A percentile compares a stretch with the other conserved stretches of the same genome.
Conservation (phyloP, 23 red algal species). For the Gracilaria domingensis region DNA sequence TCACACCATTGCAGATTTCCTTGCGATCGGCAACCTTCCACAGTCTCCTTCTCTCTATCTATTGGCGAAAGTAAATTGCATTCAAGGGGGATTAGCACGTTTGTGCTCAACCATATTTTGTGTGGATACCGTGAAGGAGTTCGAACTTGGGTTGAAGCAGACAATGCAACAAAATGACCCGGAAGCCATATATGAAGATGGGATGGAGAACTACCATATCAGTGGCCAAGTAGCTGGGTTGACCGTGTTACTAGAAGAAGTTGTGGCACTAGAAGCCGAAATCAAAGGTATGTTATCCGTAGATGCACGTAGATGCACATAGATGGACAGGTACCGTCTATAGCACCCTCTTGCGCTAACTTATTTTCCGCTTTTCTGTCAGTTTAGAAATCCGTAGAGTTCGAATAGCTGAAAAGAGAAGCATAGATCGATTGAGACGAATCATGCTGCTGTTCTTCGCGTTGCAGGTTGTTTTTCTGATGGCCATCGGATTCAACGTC, state of each 20-base stretch:
- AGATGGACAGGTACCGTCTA: no score
- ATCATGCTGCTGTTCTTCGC: constrained; percentile 32
- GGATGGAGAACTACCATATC: background rate
- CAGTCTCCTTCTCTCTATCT: no score
- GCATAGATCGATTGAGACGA: constrained; percentile 24
- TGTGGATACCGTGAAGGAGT: background rate
- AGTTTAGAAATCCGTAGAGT: constrained; percentile 45
- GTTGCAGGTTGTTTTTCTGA: constrained; percentile 17
- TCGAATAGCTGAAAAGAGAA: constrained; percentile 38
- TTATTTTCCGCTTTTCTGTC: background rate
- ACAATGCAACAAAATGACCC: background rate
- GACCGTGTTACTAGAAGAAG: constrained; percentile 33
- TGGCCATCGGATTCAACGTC: constrained; percentile 16
- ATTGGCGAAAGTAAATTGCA: no score
- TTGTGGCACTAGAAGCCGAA: constrained; percentile 47
- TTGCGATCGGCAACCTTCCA: no score
- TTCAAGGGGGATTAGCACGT: no score
- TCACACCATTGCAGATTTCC: no score
- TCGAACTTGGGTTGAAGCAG: background rate
- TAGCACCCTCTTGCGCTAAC: background rate
- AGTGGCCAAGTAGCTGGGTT: background rate
- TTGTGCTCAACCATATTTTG: no score
- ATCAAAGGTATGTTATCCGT: constrained; percentile 33
- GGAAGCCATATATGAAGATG: background rate
- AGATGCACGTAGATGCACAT: no score